These are phyloP conservation scores for Canna indica DNA, from an alignment of 176 grass and related monocot genomes.

Conservation along the genomic window DNA sequence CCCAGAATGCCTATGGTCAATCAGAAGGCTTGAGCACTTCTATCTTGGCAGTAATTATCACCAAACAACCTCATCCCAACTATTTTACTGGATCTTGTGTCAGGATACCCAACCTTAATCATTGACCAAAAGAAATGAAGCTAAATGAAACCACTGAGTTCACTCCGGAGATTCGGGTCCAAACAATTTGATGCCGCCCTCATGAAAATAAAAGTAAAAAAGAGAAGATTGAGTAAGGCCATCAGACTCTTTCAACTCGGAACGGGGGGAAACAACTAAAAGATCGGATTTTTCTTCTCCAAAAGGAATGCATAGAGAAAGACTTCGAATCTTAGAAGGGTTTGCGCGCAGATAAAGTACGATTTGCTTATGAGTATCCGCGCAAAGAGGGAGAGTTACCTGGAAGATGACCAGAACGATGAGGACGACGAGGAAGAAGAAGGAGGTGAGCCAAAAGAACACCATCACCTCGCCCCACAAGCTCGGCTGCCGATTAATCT, in stretches of 20 bases:
- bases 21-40: not conserved
- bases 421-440: conserved; percentile 80
- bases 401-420: conserved; percentile 93
- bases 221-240: not conserved
- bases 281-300: not conserved
- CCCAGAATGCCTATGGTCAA: not conserved
- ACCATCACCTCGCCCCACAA: conserved; percentile 35
- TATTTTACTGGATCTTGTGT: not conserved
- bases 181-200: not conserved
- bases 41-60: not conserved
- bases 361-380: not conserved
- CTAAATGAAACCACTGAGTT: not conserved
- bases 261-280: conserved; percentile 10
- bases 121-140: not conserved
- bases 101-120: not conserved
- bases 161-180: not conserved
- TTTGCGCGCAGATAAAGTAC: not conserved
- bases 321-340: not conserved
- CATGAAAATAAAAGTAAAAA: not conserved
- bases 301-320: not conserved
- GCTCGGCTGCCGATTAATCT: not conserved
- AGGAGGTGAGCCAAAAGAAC: conserved; percentile 75
- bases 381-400: conserved; percentile 23
- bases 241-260: no score
- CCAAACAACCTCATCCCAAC: not conserved